A percentile compares a stretch with the other conserved stretches of the same genome.
These are phyloP conservation scores for Hebeloma cylindrosporum DNA, from an alignment of 768 basidiomycete genomes.

Conservation along the genomic window DNA sequence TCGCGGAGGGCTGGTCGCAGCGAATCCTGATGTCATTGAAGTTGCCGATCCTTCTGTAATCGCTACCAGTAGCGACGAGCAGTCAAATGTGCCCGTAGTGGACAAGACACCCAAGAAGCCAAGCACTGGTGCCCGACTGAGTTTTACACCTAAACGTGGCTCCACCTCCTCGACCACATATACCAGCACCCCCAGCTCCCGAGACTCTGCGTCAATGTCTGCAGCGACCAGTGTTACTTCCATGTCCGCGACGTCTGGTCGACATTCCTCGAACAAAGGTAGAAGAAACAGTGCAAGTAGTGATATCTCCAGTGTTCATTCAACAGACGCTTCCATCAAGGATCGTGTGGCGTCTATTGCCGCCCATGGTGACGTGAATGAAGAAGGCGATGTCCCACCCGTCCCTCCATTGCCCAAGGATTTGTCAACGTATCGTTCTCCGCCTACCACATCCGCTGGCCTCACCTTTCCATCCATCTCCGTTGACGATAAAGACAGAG, in stretches of 20 bases:
- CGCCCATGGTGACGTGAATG: slow-evolving; percentile 55
- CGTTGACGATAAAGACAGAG: slow-evolving; percentile 43
- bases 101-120: slow-evolving; percentile 75
- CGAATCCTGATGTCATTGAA: slow-evolving; percentile 37
- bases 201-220: slow-evolving; percentile 85
- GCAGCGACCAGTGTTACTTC: slow-evolving; percentile 78
- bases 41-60: slow-evolving; percentile 41
- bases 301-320: slow-evolving; percentile 76
- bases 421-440: slow-evolving; percentile 72
- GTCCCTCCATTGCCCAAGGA: slow-evolving; percentile 94
- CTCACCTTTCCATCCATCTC: slow-evolving; percentile 49
- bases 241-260: slow-evolving; percentile 66
- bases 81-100: slow-evolving; percentile 40
- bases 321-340: slow-evolving; percentile 63
- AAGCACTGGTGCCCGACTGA: slow-evolving; percentile 59
- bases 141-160: slow-evolving; percentile 83
- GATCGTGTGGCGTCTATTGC: slow-evolving; percentile 68
- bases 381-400: slow-evolving; percentile 77
- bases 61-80: slow-evolving; percentile 60
- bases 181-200: slow-evolving; percentile 78
- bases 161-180: slow-evolving; percentile 89
- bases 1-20: slow-evolving; percentile 37
- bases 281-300: slow-evolving; percentile 84
- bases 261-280: slow-evolving; percentile 68
- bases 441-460: slow-evolving; percentile 58